phyloP scores from a whole-genome alignment of 2,329 filamentous ascomycete genomes.

The Mollisiaceae sp. region DNA sequence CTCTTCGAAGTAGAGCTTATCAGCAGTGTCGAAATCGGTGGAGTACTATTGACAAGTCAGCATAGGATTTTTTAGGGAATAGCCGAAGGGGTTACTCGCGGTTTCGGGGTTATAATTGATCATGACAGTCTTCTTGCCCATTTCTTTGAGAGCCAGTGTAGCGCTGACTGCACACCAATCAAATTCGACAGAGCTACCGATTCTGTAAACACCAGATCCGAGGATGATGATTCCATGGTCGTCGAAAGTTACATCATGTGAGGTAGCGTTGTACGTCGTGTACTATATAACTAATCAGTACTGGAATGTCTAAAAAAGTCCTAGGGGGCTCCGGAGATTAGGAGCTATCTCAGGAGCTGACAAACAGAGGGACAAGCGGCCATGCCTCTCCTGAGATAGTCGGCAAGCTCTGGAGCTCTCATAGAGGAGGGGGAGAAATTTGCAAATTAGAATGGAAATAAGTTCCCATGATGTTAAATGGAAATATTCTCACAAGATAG shows the following conservation, averaged over 20 bases:
- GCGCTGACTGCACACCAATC: slow-evolving; percentile 98
- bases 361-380: neutral
- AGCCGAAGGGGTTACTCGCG: too few relatives aligned
- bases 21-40: slow-evolving; percentile 88
- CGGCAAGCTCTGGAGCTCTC: too few relatives aligned
- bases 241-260: slow-evolving; percentile 92
- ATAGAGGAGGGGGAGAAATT: neutral
- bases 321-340: too few relatives aligned
- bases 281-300: slow-evolving; percentile 51
- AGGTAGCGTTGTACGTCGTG: slow-evolving; percentile 95
- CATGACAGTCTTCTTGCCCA: slow-evolving; percentile 98
- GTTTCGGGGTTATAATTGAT: slow-evolving; percentile 78
- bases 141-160: slow-evolving; percentile 78
- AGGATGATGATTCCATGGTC: slow-evolving; percentile 90
- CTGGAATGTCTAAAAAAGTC: neutral
- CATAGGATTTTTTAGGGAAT: too few relatives aligned
- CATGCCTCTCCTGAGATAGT: too few relatives aligned
- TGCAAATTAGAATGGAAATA: too few relatives aligned
- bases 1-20: slow-evolving; percentile 96
- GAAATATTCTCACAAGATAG: slow-evolving; percentile 60
- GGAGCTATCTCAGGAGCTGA: neutral
- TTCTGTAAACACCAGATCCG: slow-evolving; percentile 95
- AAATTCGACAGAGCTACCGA: slow-evolving; percentile 97
- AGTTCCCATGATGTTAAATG: too few relatives aligned
- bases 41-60: too few relatives aligned